A percentile compares a stretch with the other conserved stretches of the same genome.
These are phyloP conservation scores for Lipomyces chichibuensis DNA, from an alignment of 805 yeast species.

Conservation along the genomic window DNA sequence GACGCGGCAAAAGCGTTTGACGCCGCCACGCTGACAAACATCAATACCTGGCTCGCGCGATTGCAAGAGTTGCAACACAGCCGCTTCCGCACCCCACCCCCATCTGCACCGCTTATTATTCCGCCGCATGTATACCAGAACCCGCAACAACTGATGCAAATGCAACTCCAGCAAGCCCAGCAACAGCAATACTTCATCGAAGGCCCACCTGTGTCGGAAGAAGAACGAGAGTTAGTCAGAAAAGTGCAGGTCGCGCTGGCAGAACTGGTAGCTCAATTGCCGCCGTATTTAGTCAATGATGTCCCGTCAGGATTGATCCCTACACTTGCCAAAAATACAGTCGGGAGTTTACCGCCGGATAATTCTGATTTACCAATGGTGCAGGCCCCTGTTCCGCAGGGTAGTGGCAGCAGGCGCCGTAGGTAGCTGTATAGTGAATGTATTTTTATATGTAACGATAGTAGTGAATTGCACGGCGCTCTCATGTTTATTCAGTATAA, in stretches of 20 bases:
- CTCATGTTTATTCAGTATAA: neutral
- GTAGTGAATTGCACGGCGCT: neutral
- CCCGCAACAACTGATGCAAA: conserved; percentile 25
- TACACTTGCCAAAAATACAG: conserved; percentile 19
- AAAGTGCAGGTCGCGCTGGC: conserved; percentile 22
- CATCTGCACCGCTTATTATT: conserved; percentile 33
- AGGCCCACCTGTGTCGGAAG: conserved; percentile 36
- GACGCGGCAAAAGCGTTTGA: conserved; percentile 32
- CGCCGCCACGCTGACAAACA: conserved; percentile 46
- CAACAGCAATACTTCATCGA: conserved; percentile 17
- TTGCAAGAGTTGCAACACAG: conserved; percentile 55
- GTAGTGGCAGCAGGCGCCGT: neutral
- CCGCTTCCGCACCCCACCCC: conserved; percentile 45
- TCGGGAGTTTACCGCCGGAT: conserved; percentile 34
- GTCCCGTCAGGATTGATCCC: conserved; percentile 31
- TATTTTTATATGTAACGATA: neutral
- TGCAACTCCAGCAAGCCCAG: conserved; percentile 37
- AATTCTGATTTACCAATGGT: conserved; percentile 12
- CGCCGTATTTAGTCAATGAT: conserved; percentile 31
- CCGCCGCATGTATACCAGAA: conserved; percentile 35
- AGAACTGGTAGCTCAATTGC: conserved; percentile 19
- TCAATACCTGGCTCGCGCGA: conserved; percentile 53
- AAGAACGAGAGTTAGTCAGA: conserved; percentile 43
- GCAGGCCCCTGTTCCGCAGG: conserved; percentile 4
- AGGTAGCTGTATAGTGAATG: neutral